A percentile compares a stretch with the other conserved stretches of the same genome.
Conservation (phyloP, 1,284 basidiomycete genomes). For the Trametes hirsuta region DNA sequence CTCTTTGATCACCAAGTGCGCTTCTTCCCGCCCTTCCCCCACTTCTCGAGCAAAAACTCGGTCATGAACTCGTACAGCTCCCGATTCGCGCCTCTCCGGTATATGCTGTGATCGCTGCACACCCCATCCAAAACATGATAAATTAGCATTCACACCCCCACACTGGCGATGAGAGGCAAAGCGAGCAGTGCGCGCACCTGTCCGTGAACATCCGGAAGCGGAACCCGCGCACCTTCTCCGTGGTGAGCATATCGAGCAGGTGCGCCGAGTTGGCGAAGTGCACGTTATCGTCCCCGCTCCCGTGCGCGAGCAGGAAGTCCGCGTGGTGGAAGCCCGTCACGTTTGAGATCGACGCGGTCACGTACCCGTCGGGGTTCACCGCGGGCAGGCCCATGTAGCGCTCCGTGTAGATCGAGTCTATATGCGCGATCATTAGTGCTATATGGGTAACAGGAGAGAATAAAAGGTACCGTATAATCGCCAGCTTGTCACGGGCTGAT, state of each 20-base stretch:
- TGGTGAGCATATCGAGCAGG: slow-evolving; percentile 90
- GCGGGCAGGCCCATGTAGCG: slow-evolving; percentile 92
- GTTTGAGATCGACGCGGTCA: slow-evolving; percentile 82
- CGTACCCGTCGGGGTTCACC: slow-evolving; percentile 82
- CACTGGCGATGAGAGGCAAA: neutral
- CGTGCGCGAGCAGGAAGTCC: slow-evolving; percentile 88
- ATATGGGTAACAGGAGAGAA: too few relatives aligned
- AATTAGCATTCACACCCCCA: slow-evolving; percentile 7
- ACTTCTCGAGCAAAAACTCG: slow-evolving; percentile 83
- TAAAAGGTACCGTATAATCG: slow-evolving; percentile 71
- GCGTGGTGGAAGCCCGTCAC: slow-evolving; percentile 82
- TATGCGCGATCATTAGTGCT: neutral
- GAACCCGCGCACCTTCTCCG: slow-evolving; percentile 75
- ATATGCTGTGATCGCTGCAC: slow-evolving; percentile 78
- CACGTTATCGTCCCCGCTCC: slow-evolving; percentile 93
- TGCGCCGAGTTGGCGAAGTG: slow-evolving; percentile 92
- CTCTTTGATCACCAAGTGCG: slow-evolving; percentile 14
- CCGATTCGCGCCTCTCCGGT: slow-evolving; percentile 72
- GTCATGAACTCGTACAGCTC: slow-evolving; percentile 91
- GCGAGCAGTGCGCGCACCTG: slow-evolving; percentile 53
- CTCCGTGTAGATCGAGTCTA: slow-evolving; percentile 91
- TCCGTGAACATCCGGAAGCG: slow-evolving; percentile 97
- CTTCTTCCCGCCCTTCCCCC: slow-evolving; percentile 82
- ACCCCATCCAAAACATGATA: neutral
- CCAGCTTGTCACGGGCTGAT: slow-evolving; percentile 85